Evolutionary conservation across 2,329 filamentous ascomycete genomes (phyloP), one percentile per base, ranked within the genome.

Genomic region (Penicillium sp.): DNA sequence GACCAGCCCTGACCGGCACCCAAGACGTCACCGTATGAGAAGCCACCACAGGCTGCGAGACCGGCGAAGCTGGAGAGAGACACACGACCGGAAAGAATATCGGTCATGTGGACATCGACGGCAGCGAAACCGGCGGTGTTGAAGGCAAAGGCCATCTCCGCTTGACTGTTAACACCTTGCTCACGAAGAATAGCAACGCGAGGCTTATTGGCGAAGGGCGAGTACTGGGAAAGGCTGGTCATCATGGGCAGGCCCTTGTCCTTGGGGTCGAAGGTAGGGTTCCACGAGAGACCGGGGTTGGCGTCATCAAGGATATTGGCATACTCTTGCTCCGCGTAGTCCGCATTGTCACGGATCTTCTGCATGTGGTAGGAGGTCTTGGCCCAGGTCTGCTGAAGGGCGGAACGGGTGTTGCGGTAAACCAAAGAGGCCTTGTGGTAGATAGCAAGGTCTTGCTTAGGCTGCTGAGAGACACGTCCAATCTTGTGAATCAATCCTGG

Each of bases 81-180:
- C 58, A 90, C 85, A 14, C 89, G 88, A 10, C 84, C 85, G 23
- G 90, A 85, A 52, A 97, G 86, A 45, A 88, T 81, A 66, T 97
- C 93, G 3, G 89, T 94, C 94, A 99, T 97, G 80, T 97, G 93
- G 1, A 97, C 88, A 68, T 99, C 93, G 43, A 97, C 84, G 13
- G 92, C 85, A 46, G 91, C 87, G 77, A 97, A 97, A 35, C 93
- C 93, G 40, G 94, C 93, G 34, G 86, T 86, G 61, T 88, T 86
- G 81, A 97, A 97, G 45, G 92, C 91, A 68, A 96, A 97, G 1
- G 94, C 94, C 90, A 99, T 96, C 74, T 99, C 94, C n/a, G 91
- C 87, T 66, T 97, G 85, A 39, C 92, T 90, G 76, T 99, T 97
- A 62, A 96, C 90, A 71, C 94, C 94, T 73, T 97, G 91, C 74